Conservation (phyloP, 2,329 filamentous ascomycete genomes). For the Fusarium gaditjirri region DNA sequence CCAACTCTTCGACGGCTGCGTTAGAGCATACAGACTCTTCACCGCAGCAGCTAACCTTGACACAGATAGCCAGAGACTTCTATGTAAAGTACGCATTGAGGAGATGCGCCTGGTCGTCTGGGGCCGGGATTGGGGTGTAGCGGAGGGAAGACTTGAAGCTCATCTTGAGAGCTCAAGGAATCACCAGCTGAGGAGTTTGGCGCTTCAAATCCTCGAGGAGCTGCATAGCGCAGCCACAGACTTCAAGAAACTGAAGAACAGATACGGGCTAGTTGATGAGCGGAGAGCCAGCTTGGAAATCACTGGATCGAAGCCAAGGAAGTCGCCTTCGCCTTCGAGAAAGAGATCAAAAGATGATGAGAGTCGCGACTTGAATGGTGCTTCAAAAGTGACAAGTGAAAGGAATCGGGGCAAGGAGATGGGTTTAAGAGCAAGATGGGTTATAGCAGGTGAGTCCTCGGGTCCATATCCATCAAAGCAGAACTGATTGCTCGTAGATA, state of each 20-base stretch:
- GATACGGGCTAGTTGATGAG: slow-evolving; percentile 55
- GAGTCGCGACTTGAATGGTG: slow-evolving; percentile 28
- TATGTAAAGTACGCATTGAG: slow-evolving; percentile 61
- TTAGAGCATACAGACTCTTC: slow-evolving; percentile 59
- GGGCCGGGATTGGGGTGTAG: slow-evolving; percentile 60
- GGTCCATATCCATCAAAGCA: neutral
- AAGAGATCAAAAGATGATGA: slow-evolving; percentile 41
- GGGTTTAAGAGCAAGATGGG: slow-evolving; percentile 54
- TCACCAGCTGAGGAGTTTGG: slow-evolving; percentile 52
- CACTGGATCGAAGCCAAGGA: slow-evolving; percentile 21
- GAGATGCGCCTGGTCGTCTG: slow-evolving; percentile 60
- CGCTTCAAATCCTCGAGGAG: slow-evolving; percentile 55
- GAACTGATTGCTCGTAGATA: slow-evolving; percentile 47
- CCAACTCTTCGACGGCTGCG: slow-evolving; percentile 59
- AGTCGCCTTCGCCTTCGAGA: slow-evolving; percentile 38
- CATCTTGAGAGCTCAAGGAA: slow-evolving; percentile 53
- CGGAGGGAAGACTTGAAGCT: slow-evolving; percentile 57
- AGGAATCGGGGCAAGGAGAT: slow-evolving; percentile 51
- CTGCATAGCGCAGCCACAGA: slow-evolving; percentile 58
- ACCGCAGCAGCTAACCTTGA: slow-evolving; percentile 56
- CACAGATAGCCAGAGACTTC: slow-evolving; percentile 54
- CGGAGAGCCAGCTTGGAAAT: slow-evolving; percentile 16
- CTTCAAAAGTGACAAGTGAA: slow-evolving; percentile 35
- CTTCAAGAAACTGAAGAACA: slow-evolving; percentile 54
- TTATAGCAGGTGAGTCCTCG: slow-evolving; percentile 51